Percentiles rank a stretch among this genome's conserved stretches.
Conservation (phyloP, 805 yeast genomes). For the Metschnikowia sp. region DNA sequence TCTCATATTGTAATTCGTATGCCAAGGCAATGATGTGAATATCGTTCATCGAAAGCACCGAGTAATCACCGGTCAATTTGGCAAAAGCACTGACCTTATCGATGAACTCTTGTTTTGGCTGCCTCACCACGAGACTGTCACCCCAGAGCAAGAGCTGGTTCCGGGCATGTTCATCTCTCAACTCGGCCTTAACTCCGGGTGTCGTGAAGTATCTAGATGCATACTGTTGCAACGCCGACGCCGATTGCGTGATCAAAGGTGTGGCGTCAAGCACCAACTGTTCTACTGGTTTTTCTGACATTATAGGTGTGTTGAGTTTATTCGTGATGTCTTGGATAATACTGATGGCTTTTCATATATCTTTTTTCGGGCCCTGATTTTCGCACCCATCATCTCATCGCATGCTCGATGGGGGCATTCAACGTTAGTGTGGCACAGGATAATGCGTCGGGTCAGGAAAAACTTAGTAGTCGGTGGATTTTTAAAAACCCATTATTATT, state of each 20-base stretch:
- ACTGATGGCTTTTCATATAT: not conserved
- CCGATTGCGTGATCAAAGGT: conserved; percentile 85
- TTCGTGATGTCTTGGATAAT: not conserved
- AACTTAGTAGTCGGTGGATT: no score
- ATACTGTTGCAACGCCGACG: conserved; percentile 63
- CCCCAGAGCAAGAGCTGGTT: conserved; percentile 79
- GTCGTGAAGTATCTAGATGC: conserved; percentile 81
- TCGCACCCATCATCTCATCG: conserved; percentile 13
- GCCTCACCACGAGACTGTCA: conserved; percentile 64
- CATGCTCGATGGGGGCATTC: not conserved
- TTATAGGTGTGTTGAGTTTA: not conserved
- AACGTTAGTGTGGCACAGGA: not conserved
- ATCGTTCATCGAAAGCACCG: conserved; percentile 88
- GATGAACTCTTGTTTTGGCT: conserved; percentile 66
- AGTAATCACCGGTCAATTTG: conserved; percentile 83
- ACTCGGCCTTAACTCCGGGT: conserved; percentile 85
- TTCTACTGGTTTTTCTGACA: conserved; percentile 11
- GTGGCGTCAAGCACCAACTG: conserved; percentile 72
- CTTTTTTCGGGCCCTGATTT: not conserved
- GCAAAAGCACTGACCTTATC: conserved; percentile 73
- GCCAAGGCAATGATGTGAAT: conserved; percentile 87
- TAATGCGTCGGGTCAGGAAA: no score
- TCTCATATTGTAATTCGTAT: conserved; percentile 80
- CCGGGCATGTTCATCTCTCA: conserved; percentile 82
- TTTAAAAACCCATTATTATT: no score